These are phyloP conservation scores for Mimosa bimucronata DNA, from an alignment of 306 rosid genomes.

Conservation along the genomic window DNA sequence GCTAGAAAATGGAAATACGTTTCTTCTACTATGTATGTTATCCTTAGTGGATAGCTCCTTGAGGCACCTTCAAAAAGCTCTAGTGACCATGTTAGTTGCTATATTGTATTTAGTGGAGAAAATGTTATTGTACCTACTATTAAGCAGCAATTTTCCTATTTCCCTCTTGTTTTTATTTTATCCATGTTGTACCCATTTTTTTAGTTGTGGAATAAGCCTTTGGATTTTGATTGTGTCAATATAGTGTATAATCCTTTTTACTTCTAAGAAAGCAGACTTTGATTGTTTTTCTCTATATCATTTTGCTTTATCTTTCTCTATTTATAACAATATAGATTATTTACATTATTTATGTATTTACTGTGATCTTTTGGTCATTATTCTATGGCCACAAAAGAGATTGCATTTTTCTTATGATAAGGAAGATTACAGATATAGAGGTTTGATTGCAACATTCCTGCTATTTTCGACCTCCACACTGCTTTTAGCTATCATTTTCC, in stretches of 20 bases:
- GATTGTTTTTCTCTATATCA: neutral
- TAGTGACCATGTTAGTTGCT: slow-evolving; percentile 58
- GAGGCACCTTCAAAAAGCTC: slow-evolving; percentile 58
- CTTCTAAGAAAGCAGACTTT: slow-evolving; percentile 17
- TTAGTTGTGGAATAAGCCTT: neutral
- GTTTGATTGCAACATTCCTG: too few species aligned
- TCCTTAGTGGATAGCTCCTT: slow-evolving; percentile 53
- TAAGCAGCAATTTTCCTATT: slow-evolving; percentile 44
- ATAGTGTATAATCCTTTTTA: neutral
- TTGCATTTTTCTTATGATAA: too few species aligned
- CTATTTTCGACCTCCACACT: too few species aligned
- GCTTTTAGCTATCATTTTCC: too few species aligned
- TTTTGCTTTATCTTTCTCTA: slow-evolving; percentile 12
- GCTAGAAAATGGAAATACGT: slow-evolving; percentile 81
- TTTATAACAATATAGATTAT: too few species aligned
- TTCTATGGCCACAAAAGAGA: too few species aligned
- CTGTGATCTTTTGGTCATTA: too few species aligned
- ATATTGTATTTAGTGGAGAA: slow-evolving; percentile 55
- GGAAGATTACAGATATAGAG: too few species aligned
- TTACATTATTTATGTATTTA: too few species aligned
- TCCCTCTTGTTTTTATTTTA: neutral
- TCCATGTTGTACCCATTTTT: slow-evolving; percentile 19
- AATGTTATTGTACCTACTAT: slow-evolving; percentile 67
- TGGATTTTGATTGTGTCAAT: neutral
- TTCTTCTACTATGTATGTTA: slow-evolving; percentile 58